Evolutionary conservation across 116 monocot genomes (phyloP).

Genomic region (Trichopus zeylanicus): DNA sequence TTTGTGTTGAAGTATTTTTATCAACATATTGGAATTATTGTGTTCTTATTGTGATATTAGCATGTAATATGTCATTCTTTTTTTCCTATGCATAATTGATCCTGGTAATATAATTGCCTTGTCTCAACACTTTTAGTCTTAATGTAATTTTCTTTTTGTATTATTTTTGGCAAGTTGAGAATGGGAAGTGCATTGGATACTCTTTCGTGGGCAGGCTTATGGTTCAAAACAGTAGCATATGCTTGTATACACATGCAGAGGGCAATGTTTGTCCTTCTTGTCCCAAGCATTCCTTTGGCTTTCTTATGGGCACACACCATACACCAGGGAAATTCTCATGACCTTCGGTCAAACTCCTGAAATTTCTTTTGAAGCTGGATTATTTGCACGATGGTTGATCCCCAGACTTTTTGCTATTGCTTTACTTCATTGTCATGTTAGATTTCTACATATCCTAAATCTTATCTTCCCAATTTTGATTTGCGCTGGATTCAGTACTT

Average conservation of each 20-base stretch:
- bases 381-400: constrained; percentile 29
- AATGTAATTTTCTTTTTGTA: background rate
- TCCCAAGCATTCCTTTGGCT: constrained; percentile 23
- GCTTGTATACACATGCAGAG: constrained; percentile 34
- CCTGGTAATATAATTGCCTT: background rate
- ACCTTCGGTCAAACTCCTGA: constrained; percentile 19
- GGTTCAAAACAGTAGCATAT: constrained; percentile 30
- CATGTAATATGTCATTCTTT: too few relatives aligned
- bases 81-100: background rate
- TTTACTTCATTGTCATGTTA: constrained; percentile 18
- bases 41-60: too few relatives aligned
- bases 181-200: constrained; percentile 31
- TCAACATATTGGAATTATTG: too few relatives aligned
- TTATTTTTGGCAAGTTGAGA: constrained; percentile 15
- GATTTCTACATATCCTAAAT: constrained; percentile 32
- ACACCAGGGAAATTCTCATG: constrained; percentile 21
- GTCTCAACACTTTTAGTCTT: background rate
- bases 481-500: constrained; percentile 15
- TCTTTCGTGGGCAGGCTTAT: constrained; percentile 38
- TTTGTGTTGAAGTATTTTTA: too few relatives aligned
- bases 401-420: constrained; percentile 31
- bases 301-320: constrained; percentile 27
- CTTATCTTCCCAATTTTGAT: constrained; percentile 19
- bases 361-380: constrained; percentile 24
- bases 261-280: constrained; percentile 24